Evolutionary conservation across 495 filamentous ascomycete genomes (phyloP).

Genomic region (Elasticomyces elasticus): DNA sequence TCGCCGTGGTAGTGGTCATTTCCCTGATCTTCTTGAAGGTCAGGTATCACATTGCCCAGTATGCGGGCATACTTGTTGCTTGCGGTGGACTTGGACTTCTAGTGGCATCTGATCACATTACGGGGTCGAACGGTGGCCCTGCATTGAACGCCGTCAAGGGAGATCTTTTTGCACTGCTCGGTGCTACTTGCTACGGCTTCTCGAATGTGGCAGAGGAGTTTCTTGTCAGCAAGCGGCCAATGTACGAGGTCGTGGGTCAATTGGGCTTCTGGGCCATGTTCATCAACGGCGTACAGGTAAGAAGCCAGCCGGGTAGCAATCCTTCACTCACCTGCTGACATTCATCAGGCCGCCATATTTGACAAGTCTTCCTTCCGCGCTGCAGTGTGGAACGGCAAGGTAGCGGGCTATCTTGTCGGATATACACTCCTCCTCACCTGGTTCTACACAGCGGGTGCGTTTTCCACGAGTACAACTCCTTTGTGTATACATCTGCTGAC

Average conservation of each 20-base stretch:
- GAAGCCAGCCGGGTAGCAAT: no score
- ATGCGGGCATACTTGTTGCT: conserved; percentile 78
- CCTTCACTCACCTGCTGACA: no score
- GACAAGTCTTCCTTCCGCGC: conserved; percentile 60
- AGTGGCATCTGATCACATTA: conserved; percentile 79
- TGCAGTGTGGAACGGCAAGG: conserved; percentile 57
- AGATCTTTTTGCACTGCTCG: conserved; percentile 81
- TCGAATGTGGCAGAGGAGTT: conserved; percentile 88
- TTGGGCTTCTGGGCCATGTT: conserved; percentile 78
- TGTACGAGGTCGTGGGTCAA: conserved; percentile 91
- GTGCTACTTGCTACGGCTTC: conserved; percentile 84
- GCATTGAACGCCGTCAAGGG: conserved; percentile 73
- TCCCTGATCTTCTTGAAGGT: conserved; percentile 75
- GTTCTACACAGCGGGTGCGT: conserved; percentile 78
- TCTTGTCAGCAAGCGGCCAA: conserved; percentile 72
- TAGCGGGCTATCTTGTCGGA: conserved; percentile 72
- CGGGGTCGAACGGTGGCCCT: conserved; percentile 50
- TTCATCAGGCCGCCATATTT: conserved; percentile 81
- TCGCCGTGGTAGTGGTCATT: conserved; percentile 79
- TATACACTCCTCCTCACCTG: conserved; percentile 72
- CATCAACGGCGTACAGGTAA: conserved; percentile 90
- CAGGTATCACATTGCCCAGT: conserved; percentile 77
- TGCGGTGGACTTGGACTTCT: conserved; percentile 87
- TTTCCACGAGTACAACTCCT: no score
- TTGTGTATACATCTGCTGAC: no score